Percentiles rank a stretch among this genome's conserved stretches.
These are phyloP conservation scores for Diospyros kaki DNA, from an alignment of 148 eudicot genomes.

Conservation along the genomic window DNA sequence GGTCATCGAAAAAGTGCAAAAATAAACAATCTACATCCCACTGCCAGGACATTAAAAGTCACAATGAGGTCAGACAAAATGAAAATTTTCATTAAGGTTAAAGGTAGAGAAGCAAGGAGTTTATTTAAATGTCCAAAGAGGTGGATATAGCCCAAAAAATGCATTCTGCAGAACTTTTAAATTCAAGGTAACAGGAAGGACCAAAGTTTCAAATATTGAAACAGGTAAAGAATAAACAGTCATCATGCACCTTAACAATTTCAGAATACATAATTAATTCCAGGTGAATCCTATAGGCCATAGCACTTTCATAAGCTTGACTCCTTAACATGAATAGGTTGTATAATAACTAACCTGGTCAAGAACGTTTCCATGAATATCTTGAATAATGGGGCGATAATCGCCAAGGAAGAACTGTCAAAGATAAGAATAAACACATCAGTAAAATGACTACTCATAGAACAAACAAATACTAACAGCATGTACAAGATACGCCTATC, in stretches of 20 bases:
- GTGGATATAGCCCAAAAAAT: not conserved
- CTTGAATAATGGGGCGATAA: conserved; percentile 90
- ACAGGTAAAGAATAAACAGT: not conserved
- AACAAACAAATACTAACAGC: conserved; percentile 1
- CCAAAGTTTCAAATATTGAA: not conserved
- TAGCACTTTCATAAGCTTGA: not conserved
- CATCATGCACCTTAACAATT: not conserved
- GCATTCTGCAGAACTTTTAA: not conserved
- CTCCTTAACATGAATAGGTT: not conserved
- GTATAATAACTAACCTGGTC: conserved; percentile 66
- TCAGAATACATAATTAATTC: not conserved
- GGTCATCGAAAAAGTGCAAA: not conserved
- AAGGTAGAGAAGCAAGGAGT: not conserved
- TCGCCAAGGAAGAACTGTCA: conserved; percentile 95
- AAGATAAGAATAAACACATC: conserved; percentile 9
- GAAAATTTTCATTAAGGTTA: not conserved
- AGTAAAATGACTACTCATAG: not conserved
- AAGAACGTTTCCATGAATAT: conserved; percentile 82
- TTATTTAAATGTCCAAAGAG: not conserved
- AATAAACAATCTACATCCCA: not conserved
- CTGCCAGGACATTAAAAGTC: not conserved
- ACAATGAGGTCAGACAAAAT: not conserved
- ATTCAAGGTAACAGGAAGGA: not conserved
- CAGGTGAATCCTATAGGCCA: not conserved
- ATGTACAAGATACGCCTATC: not conserved